Conservation (phyloP, 257 asterid genomes). For the Capsicum baccatum region DNA sequence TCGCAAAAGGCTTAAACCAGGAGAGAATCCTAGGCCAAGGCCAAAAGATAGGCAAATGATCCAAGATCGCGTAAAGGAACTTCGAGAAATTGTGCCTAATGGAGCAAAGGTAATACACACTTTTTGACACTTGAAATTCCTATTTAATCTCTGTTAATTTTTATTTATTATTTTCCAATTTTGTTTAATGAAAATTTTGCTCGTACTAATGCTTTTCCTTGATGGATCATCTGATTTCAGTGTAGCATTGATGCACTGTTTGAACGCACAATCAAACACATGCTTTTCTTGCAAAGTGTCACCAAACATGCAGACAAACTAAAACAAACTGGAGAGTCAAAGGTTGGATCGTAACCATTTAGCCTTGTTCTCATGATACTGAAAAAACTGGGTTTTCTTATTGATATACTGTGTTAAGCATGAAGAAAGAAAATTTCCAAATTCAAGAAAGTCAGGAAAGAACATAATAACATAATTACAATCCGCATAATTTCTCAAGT, state of each 20-base stretch:
- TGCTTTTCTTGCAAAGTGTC: slow-evolving; percentile 95
- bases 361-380: neutral
- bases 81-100: slow-evolving; percentile 91
- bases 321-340: slow-evolving; percentile 79
- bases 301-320: slow-evolving; percentile 90
- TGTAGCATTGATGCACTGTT: slow-evolving; percentile 96
- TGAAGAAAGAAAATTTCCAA: neutral
- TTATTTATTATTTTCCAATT: neutral
- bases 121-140: neutral
- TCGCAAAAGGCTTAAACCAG: slow-evolving; percentile 89
- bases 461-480: neutral
- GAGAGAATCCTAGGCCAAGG: slow-evolving; percentile 92
- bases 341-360: slow-evolving; percentile 50
- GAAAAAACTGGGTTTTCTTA: neutral
- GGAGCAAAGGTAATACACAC: slow-evolving; percentile 75
- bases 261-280: slow-evolving; percentile 92
- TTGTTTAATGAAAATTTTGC: neutral
- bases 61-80: slow-evolving; percentile 93
- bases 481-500: neutral
- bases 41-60: slow-evolving; percentile 99
- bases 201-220: slow-evolving; percentile 23
- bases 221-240: slow-evolving; percentile 54
- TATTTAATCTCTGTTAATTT: slow-evolving; percentile 16
- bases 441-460: neutral
- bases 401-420: neutral